Percentiles rank a stretch among this genome's conserved stretches.
These are phyloP conservation scores for Lichtheimia hyalospora DNA, from an alignment of 371 early-diverging fungal species.

Conservation along the genomic window DNA sequence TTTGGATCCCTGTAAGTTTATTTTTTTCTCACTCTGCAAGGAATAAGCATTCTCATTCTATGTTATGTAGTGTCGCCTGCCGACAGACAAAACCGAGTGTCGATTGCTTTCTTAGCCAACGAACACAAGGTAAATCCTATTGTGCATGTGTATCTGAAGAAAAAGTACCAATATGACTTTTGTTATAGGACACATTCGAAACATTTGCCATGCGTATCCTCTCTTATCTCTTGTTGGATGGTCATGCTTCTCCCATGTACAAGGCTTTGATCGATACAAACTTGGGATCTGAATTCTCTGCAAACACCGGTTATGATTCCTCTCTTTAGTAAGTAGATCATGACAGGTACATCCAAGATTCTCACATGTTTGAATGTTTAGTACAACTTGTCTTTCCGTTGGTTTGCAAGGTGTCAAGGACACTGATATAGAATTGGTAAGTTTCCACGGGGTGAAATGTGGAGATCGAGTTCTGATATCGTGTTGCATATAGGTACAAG, in stretches of 20 bases:
- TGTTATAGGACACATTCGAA: conserved; percentile 71
- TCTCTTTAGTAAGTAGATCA: conserved; percentile 48
- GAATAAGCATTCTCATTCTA: not conserved
- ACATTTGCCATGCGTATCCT: conserved; percentile 82
- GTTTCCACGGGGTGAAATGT: not conserved
- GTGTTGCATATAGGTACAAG: conserved; percentile 53
- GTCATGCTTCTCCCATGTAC: conserved; percentile 93
- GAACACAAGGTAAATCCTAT: conserved; percentile 56
- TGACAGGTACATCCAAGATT: not conserved
- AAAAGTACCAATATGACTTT: not conserved
- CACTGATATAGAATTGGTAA: conserved; percentile 53
- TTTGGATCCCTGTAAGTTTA: conserved; percentile 60
- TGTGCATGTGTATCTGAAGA: not conserved
- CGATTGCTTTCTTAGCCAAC: conserved; percentile 79
- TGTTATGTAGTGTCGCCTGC: conserved; percentile 63
- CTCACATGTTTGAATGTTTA: conserved; percentile 6
- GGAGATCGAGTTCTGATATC: not conserved
- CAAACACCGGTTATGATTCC: conserved; percentile 86
- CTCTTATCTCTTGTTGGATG: conserved; percentile 79
- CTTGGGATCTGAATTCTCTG: conserved; percentile 90
- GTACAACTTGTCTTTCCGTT: conserved; percentile 58
- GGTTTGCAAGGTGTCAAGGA: conserved; percentile 72
- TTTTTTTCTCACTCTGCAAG: not conserved
- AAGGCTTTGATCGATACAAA: conserved; percentile 92
- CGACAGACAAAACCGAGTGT: conserved; percentile 79